A percentile compares a stretch with the other conserved stretches of the same genome.
These are phyloP conservation scores for Clavispora phyllophila DNA, from an alignment of 805 yeast species.

Conservation along the genomic window DNA sequence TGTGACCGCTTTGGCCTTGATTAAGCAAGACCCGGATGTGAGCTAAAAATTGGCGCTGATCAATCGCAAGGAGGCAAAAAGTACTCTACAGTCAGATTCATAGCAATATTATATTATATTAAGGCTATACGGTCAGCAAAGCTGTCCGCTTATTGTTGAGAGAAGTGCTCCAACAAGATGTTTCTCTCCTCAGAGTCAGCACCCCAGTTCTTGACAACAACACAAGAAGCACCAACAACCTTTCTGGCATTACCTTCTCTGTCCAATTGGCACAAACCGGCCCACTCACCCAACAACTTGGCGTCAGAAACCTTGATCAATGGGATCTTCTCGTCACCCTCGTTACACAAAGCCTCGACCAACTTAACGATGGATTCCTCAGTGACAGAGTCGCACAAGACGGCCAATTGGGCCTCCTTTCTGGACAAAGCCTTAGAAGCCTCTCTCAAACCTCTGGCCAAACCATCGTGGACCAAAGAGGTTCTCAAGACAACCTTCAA, in stretches of 20 bases:
- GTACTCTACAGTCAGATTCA: not conserved
- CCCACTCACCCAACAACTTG: slow-evolving; percentile 99
- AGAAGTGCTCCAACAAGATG: slow-evolving; percentile 93
- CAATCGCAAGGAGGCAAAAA: too few species aligned
- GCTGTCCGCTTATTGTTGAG: slow-evolving; percentile 59
- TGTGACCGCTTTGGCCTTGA: too few species aligned
- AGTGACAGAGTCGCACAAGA: slow-evolving; percentile 96
- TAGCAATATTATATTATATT: slow-evolving; percentile 1
- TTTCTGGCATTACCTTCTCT: slow-evolving; percentile 99
- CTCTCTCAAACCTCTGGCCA: slow-evolving; percentile 99
- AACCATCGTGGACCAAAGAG: slow-evolving; percentile 97
- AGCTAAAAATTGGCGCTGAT: too few species aligned
- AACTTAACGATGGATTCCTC: slow-evolving; percentile 95
- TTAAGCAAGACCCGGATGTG: too few species aligned
- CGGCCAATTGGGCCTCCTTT: slow-evolving; percentile 97
- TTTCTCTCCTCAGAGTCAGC: slow-evolving; percentile 96
- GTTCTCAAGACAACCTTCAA: slow-evolving; percentile 97
- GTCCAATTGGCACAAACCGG: slow-evolving; percentile 99
- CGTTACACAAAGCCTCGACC: slow-evolving; percentile 99
- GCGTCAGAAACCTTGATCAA: slow-evolving; percentile 99
- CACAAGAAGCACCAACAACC: slow-evolving; percentile 99
- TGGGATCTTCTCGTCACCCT: slow-evolving; percentile 93
- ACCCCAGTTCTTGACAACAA: slow-evolving; percentile 99
- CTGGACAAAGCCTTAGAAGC: slow-evolving; percentile 97
- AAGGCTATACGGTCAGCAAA: slow-evolving; percentile 1